Base-by-base conservation (phyloP, 169 alveolate genomes). In the Cryptosporidium ryanae region DNA sequence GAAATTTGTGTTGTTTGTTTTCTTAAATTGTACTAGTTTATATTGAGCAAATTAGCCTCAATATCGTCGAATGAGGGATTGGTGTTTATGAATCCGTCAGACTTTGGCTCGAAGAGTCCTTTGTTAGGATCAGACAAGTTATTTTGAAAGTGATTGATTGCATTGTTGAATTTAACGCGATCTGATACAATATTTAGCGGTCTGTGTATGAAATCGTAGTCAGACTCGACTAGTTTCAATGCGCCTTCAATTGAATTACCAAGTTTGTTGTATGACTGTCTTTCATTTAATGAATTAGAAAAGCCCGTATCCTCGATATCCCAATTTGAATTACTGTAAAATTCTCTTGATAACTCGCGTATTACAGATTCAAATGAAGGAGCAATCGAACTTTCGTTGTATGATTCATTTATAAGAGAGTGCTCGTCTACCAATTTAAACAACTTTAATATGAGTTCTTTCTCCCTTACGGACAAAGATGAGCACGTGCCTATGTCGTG, bases 351-450 rank as follows among this genome's bases (percentile, higher is more conserved):
- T 23, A 76, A 59, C 21, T 76, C 87, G 21, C 87, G 49, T 38
- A 76, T 76, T 6, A 76, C 87, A 6, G 87, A 76, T 59, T 76
- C 87, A 48, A 76, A 76, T 15, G 87, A 76, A 2, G 87, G 87
- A 32, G 71, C 48, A 76, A 76, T 76, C 2, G 68, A 59, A 32
- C 71, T 55, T 44, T 76, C 87, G 10, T 76, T 64, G 25, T 57
- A 52, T 25, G 68, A 55, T 38, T 76, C 87, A 5, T 76, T 63
- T 27, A 61, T 61, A 23, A 76, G 64, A n/a, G 87, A 57, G 17
- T 59, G 57, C 44, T 76, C 87, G 25, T 76, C 87, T 8, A 76
- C 68, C n/a, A 76, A 27, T 76, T 61, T 76, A 44, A 76, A 76
- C 1, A 76, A 38, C 27, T 61, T 76, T 43, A 76, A n/a, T 25